Percentiles rank a stretch among this genome's conserved stretches.
Conservation (phyloP, 345 rosid genomes). For the Citrus medica region DNA sequence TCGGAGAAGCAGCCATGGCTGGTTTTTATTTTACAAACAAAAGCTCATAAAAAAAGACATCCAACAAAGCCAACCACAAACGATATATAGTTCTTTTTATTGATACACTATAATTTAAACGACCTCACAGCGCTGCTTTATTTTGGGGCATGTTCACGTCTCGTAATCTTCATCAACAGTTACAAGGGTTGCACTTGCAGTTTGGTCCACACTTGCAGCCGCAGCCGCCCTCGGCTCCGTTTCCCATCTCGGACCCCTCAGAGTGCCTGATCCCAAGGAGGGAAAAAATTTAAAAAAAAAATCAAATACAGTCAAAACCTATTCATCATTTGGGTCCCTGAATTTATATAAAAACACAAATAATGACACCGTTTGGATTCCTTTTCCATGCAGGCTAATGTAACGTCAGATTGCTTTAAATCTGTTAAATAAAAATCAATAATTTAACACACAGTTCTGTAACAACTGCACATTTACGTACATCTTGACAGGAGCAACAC, state of each 20-base stretch:
- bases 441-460: too few relatives aligned
- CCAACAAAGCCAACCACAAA: not conserved
- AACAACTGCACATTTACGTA: not conserved
- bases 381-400: not conserved
- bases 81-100: not conserved
- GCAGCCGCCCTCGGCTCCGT: constrained; percentile 38
- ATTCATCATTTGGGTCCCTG: not conserved
- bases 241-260: constrained; percentile 35
- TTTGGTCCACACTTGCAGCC: constrained; percentile 71
- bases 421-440: too few relatives aligned
- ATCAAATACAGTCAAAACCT: not conserved
- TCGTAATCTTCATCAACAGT: constrained; percentile 26
- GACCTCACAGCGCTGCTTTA: constrained; percentile 4
- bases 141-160: not conserved
- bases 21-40: not conserved
- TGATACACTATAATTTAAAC: not conserved
- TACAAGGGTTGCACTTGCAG: constrained; percentile 59
- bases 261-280: constrained; percentile 19
- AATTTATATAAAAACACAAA: too few relatives aligned
- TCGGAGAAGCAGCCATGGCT: not conserved
- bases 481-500: constrained; percentile 30
- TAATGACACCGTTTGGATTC: too few relatives aligned
- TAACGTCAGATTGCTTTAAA: too few relatives aligned
- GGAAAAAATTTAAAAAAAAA: not conserved
- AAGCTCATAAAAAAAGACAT: not conserved